Percentiles rank a stretch among this genome's conserved stretches.
These are phyloP conservation scores for Epichloe gansuensis DNA, from an alignment of 2,329 filamentous ascomycete genomes.

Conservation along the genomic window DNA sequence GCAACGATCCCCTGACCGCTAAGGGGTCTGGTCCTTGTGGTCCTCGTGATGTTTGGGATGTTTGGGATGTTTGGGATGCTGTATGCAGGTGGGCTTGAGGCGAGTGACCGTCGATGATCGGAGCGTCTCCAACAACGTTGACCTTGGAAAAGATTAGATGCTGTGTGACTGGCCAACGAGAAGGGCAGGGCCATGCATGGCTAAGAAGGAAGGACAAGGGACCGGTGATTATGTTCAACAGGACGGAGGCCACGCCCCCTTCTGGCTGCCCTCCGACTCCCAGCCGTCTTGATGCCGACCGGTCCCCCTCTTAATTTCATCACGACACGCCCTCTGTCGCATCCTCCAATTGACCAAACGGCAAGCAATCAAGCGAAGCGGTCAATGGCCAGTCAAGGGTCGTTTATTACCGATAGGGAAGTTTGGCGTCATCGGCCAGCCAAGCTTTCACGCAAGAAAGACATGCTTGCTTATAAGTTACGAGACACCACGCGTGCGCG, in stretches of 20 bases:
- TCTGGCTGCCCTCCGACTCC: background rate
- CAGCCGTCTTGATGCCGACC: background rate
- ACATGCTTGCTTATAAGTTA: background rate
- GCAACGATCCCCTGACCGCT: background rate
- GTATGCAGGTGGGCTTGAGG: background rate
- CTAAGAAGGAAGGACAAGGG: no score
- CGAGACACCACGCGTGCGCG: background rate
- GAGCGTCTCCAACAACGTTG: background rate
- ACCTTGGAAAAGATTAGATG: background rate
- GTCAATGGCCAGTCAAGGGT: no score
- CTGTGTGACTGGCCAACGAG: background rate
- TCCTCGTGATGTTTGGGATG: no score
- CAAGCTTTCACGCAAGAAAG: background rate
- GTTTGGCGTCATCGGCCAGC: background rate
- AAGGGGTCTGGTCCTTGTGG: slow-evolving; percentile 1
- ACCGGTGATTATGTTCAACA: slow-evolving; percentile 1
- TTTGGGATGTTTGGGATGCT: background rate
- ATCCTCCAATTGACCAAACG: no score
- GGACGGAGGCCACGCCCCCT: slow-evolving; percentile 1
- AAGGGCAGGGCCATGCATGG: background rate
- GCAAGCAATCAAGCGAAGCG: no score
- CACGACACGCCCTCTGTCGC: slow-evolving; percentile 1
- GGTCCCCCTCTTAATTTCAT: slow-evolving; percentile 3
- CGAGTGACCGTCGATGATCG: background rate
- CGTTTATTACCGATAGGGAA: background rate